These are phyloP conservation scores for Tetradesmus lagerheimii DNA, from an alignment of 139 green algal species.

Conservation along the genomic window DNA sequence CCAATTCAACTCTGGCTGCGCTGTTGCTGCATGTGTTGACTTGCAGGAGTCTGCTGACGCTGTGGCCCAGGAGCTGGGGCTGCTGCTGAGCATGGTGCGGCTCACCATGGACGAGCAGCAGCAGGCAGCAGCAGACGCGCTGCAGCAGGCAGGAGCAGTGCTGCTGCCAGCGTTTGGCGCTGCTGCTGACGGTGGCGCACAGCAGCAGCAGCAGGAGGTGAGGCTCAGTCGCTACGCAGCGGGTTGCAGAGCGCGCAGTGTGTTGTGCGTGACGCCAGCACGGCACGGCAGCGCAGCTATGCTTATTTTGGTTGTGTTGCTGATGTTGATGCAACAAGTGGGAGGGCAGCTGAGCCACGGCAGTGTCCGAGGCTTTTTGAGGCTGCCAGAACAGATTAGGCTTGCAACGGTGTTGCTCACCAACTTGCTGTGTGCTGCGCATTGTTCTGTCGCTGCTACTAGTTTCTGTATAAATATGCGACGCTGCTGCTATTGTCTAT, in stretches of 20 bases:
- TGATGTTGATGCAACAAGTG: no score
- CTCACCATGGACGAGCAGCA: constrained; percentile 31
- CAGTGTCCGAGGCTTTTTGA: no score
- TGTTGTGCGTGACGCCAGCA: no score
- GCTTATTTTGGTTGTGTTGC: no score
- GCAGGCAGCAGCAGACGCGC: neutral
- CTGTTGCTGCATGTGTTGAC: no score
- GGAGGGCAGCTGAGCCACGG: no score
- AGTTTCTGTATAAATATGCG: no score
- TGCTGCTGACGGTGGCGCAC: neutral
- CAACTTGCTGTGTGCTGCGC: neutral
- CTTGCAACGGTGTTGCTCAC: neutral
- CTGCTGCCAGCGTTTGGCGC: neutral
- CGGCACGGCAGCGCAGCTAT: no score
- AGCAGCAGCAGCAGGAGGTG: neutral
- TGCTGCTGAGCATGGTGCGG: neutral
- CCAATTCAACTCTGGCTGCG: no score
- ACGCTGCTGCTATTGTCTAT: neutral
- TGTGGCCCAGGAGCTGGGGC: neutral
- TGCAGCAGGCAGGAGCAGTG: neutral
- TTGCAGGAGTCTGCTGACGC: neutral
- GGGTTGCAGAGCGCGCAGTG: neutral
- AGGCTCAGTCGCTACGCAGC: neutral
- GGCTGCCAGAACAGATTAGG: no score
- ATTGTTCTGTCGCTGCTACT: neutral